phyloP scores from a whole-genome alignment of 192 early-diverging fungal species.

The Helicostylum pulchrum region DNA sequence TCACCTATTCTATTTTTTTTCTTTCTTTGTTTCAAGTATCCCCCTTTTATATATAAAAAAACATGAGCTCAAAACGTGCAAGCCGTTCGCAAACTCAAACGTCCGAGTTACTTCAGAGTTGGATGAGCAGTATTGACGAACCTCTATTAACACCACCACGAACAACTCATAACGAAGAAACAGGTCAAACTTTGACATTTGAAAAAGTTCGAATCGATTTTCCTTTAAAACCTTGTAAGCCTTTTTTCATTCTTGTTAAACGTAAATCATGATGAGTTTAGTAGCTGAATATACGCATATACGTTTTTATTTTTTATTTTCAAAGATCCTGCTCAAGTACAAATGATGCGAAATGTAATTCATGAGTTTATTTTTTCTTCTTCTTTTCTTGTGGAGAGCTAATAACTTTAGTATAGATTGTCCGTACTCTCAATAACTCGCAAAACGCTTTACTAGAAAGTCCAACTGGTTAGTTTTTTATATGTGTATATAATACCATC shows the following conservation, averaged over 20 bases:
- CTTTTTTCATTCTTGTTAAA: no score
- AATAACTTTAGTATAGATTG: conserved; percentile 23
- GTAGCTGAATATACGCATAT: neutral
- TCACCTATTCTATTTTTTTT: no score
- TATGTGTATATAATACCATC: neutral
- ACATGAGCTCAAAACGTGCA: no score
- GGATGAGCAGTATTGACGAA: no score
- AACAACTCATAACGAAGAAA: no score
- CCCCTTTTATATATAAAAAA: no score
- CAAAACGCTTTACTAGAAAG: conserved; percentile 70
- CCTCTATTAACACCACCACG: no score
- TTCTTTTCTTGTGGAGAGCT: neutral
- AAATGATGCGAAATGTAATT: conserved; percentile 11
- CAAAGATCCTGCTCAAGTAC: conserved; percentile 16
- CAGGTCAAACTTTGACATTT: neutral
- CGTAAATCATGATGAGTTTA: neutral
- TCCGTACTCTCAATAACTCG: conserved; percentile 44
- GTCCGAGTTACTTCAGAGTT: no score
- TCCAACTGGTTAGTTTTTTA: conserved; percentile 43
- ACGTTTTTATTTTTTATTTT: neutral
- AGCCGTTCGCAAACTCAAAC: no score
- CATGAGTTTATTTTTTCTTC: no score
- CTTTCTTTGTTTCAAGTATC: no score
- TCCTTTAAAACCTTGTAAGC: conserved; percentile 12
- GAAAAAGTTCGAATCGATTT: conserved; percentile 10